Base-by-base conservation (phyloP, 2,329 filamentous ascomycete genomes). In the Hymenoscyphus scutula region DNA sequence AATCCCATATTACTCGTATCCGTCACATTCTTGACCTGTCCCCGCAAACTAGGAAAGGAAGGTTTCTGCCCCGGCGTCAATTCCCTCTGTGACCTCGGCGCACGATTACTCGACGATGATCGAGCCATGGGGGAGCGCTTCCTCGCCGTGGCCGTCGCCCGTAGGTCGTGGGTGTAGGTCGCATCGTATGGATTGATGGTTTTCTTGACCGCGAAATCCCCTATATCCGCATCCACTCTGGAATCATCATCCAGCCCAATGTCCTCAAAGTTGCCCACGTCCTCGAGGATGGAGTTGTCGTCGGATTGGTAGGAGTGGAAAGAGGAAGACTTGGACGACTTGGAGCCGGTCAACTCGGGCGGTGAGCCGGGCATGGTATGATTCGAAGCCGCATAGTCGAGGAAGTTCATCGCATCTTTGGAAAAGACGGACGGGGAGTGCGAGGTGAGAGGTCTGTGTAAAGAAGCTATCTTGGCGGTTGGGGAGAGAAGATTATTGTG, bases 251-350 rank as follows among this genome's bases (percentile, higher is more conserved):
- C 89, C 32, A 98, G 85, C 13, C 90, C 91, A 74, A 97, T 97
- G 68, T 97, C 94, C 75, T 98, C 94, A 71, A 97, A 97, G 75
- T 97, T 88, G 67, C 86, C 87, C 62, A 89, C 84, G 73, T 96
- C 91, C 59, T 86, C 82, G 54, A 90, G 79, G 58, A 87, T 82
- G 68, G 82, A 85, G 72, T 88, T 86, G 69, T 91, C 90, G 71
- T 92, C 89, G 71, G 86, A 79, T 59, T 88, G 89, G 65, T 85
- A 87, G 62, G 89, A 88, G 70, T 89, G 89, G 72, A 94, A 90
- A 57, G 92, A 96, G 5, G 91, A 96, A 30, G 92, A 92, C 77
- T 95, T 96, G 68, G 91, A 96, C 66, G 91, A 95, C 76, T 94
- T 96, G 64, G 91, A 96, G 69, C 82, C 84, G 56, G 89, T 91